Base-by-base conservation (phyloP, 805 yeast species). In the Lipomyces orientalis region DNA sequence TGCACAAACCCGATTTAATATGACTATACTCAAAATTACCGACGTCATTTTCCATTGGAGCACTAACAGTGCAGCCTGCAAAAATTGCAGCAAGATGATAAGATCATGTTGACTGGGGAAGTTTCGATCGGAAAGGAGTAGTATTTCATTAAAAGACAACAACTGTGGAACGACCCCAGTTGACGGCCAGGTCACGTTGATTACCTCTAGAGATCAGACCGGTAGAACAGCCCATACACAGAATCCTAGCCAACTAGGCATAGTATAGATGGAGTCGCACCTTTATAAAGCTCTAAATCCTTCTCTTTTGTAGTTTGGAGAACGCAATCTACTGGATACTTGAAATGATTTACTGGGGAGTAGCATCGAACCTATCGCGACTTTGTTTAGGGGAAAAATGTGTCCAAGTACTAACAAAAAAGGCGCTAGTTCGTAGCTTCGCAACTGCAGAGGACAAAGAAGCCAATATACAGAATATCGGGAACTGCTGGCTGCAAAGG, bases 231-330 rank as follows among this genome's bases (percentile, higher is more conserved):
- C 16, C 52, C 75, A 51, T 62, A 75, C 60, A 91, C 91, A 2
- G 93, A 87, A 76, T 93, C 98, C 97, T 93, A 69, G 90, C 78
- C 73, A 93, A 91, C 97, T 97, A 93, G 0, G 97, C 98, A n/a
- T 25, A 91, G 86, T 71, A 93, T 82, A 0, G 97, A 97, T 4
- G 98, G 97, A 0, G 97, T 91, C 71, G 93, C 91, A 0, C 98
- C 98, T 73, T 92, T 87, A 76, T 91, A 93, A 64, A 93, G 85
- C 0, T 97, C 98, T 46, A 88, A 70, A 2, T 97, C 97, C 76
- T 93, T 97, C 34, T 87, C 85, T 69, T 80, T 81, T 33, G 90
- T 75, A 0, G 97, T 93, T 75, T 90, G 87, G 73, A 82, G 73
- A 3, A 90, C 87, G 77, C 97, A 91, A 75, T 93, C 97, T 73